Percentiles rank a stretch among this genome's conserved stretches.
Evolutionary conservation across 2,329 filamentous ascomycete genomes (phyloP).

Genomic region (Botrytis paeoniae): DNA sequence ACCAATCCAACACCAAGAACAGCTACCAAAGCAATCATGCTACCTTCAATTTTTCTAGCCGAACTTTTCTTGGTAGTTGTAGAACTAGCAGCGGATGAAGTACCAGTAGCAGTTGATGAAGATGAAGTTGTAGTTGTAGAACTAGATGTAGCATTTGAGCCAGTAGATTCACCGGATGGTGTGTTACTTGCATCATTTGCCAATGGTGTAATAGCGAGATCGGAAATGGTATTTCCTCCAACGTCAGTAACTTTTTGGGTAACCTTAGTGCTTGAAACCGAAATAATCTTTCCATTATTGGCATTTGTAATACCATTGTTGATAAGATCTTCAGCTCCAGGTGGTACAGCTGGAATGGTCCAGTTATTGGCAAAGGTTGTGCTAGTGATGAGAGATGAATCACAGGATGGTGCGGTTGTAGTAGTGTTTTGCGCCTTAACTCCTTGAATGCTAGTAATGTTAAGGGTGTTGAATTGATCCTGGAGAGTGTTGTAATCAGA

Average conservation of each 20-base stretch:
- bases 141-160: background rate
- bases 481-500: conserved; percentile 72
- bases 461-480: conserved; percentile 69
- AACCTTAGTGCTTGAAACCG: conserved; percentile 53
- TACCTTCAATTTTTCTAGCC: conserved; percentile 12
- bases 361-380: conserved; percentile 75
- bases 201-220: conserved; percentile 57
- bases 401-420: conserved; percentile 62
- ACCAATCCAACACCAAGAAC: conserved; percentile 13
- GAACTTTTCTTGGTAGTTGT: conserved; percentile 12
- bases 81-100: conserved; percentile 1
- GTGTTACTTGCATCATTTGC: conserved; percentile 52
- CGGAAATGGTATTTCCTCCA: conserved; percentile 56
- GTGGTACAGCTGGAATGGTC: conserved; percentile 66
- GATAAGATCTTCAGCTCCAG: conserved; percentile 69
- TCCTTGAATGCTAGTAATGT: conserved; percentile 65
- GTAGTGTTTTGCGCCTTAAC: conserved; percentile 55
- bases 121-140: background rate
- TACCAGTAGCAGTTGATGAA: conserved; percentile 39
- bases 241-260: conserved; percentile 54
- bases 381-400: conserved; percentile 61
- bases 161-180: conserved; percentile 39
- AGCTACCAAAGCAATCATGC: conserved; percentile 14
- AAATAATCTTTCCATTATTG: conserved; percentile 62
- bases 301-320: conserved; percentile 68